Base-by-base conservation (phyloP, 352 stramenopile species). In the Globisporangium nodosum region DNA sequence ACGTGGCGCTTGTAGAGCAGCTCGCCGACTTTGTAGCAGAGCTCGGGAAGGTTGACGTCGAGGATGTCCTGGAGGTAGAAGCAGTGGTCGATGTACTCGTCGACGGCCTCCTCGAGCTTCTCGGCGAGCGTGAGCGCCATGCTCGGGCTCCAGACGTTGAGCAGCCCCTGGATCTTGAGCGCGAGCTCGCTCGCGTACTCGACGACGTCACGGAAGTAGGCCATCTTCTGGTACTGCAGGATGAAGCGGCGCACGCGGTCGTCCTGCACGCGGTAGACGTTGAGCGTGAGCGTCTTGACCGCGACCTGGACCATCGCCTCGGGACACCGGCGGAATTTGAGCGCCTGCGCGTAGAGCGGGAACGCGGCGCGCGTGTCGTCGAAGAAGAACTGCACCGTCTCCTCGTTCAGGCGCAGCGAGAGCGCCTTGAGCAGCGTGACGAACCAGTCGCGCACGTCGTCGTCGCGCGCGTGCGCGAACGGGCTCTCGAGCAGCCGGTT, bases 321-420 rank as follows among this genome's bases (percentile, higher is more conserved):
- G 13, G 76, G 63, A 67, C 81, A 92, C 0, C 81, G 65, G 21
- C 79, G 71, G 55, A 95, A 93, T 43, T 61, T 56, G 40, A 95
- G 67, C 47, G 85, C 85, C 33, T 87, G 73, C 39, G 78, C 65
- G 60, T 92, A 93, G 6, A 95, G 59, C 49, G 85, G 82, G 65
- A 95, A 95, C 33, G 66, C 59, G 43, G 57, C 48, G 52, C 73
- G 67, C 20, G 73, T 73, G 65, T 88, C 75, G 39, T 64, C 58
- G 49, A 95, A 80, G 56, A 96, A 96, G 71, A 96, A 96, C 68
- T 96, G 87, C 52, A 96, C 87, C 27, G 87, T 95, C 58, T 95
- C 82, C 27, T 81, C 72, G 55, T 94, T 94, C n/a, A 96, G 69
- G 8, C 85, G 70, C 46, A 95, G 73, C 35, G 81, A 92, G 35